These are phyloP conservation scores for Fistulinella cinereoalba DNA, from an alignment of 1,284 basidiomycete genomes.

Conservation along the genomic window DNA sequence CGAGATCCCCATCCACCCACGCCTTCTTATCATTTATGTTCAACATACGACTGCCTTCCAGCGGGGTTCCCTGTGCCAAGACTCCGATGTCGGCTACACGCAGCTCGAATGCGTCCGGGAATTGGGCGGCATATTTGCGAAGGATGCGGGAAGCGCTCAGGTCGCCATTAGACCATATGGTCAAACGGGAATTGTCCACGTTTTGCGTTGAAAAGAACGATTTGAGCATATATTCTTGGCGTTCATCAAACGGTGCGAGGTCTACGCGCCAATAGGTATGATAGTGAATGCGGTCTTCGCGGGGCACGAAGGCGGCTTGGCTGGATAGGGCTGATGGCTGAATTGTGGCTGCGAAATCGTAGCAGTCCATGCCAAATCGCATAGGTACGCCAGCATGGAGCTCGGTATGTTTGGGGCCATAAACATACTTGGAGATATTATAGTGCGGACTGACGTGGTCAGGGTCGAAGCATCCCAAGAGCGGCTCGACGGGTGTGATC, in stretches of 20 bases:
- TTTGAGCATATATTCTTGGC: constrained; percentile 87
- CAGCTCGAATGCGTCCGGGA: constrained; percentile 70
- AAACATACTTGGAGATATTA: constrained; percentile 61
- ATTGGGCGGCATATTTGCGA: constrained; percentile 54
- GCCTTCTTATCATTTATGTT: constrained; percentile 69
- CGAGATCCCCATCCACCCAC: constrained; percentile 90
- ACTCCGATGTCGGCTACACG: constrained; percentile 62
- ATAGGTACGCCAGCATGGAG: constrained; percentile 77
- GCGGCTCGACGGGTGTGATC: constrained; percentile 54
- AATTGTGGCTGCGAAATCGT: constrained; percentile 84
- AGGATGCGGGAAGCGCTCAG: constrained; percentile 61
- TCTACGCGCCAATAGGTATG: constrained; percentile 92
- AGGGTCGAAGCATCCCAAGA: constrained; percentile 74
- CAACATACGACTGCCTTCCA: constrained; percentile 64
- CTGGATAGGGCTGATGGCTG: constrained; percentile 21
- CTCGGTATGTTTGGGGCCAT: constrained; percentile 60
- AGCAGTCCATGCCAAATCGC: constrained; percentile 81
- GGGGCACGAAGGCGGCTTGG: constrained; percentile 12
- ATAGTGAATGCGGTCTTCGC: constrained; percentile 57
- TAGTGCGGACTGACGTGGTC: constrained; percentile 59
- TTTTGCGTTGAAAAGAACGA: constrained; percentile 91
- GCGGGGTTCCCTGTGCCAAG: constrained; percentile 71
- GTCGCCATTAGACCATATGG: constrained; percentile 88
- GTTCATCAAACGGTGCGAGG: constrained; percentile 70
- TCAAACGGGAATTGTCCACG: constrained; percentile 56